These are phyloP conservation scores for Calonectria hongkongensis DNA, from an alignment of 2,329 filamentous ascomycete species.

Conservation along the genomic window DNA sequence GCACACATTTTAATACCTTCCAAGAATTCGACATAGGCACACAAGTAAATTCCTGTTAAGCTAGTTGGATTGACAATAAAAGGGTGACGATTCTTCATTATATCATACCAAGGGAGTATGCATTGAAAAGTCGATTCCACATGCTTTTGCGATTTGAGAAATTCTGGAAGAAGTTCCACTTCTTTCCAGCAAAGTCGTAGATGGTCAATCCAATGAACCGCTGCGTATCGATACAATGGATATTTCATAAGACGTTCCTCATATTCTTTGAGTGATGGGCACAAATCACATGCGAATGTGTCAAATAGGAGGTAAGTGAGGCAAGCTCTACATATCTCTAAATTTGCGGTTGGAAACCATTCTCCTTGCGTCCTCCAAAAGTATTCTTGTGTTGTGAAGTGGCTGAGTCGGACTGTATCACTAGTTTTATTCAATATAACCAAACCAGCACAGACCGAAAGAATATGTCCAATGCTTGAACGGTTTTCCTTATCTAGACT, in stretches of 20 bases:
- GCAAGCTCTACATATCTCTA: slow-evolving; percentile 56
- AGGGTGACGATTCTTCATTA: no score
- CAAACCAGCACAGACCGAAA: slow-evolving; percentile 64
- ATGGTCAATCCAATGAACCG: no score
- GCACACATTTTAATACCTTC: no score
- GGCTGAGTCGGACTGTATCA: slow-evolving; percentile 62
- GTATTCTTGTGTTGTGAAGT: slow-evolving; percentile 68
- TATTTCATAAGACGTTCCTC: neutral
- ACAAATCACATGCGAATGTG: slow-evolving; percentile 46
- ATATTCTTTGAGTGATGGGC: neutral
- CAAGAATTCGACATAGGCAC: no score
- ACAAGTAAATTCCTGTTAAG: no score
- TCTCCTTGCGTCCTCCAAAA: slow-evolving; percentile 54
- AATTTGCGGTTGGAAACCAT: slow-evolving; percentile 58
- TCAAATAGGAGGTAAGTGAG: slow-evolving; percentile 61
- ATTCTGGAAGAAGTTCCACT: no score
- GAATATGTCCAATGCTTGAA: slow-evolving; percentile 55
- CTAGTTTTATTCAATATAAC: slow-evolving; percentile 63
- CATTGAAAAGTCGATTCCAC: no score
- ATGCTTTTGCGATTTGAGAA: no score
- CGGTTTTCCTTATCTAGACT: slow-evolving; percentile 61
- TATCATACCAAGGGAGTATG: no score
- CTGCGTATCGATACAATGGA: slow-evolving; percentile 36
- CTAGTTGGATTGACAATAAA: no score
- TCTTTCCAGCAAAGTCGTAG: no score